A percentile compares a stretch with the other conserved stretches of the same genome.
Conservation (phyloP, 1,139 yeast species). For the Geotrichum siamense region DNA sequence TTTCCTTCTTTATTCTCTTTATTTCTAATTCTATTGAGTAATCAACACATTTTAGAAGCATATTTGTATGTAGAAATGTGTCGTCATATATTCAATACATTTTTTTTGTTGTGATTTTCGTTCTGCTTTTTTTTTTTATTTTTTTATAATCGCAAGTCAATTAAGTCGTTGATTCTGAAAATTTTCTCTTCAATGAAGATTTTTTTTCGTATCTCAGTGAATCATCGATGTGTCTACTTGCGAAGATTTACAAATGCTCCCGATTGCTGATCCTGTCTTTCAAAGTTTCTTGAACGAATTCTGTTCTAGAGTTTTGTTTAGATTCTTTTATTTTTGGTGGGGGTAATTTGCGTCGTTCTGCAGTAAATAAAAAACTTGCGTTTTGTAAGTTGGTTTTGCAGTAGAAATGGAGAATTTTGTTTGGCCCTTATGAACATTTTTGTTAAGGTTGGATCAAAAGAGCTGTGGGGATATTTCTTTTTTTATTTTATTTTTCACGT, state of each 20-base stretch:
- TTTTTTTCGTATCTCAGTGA: slow-evolving; percentile 9
- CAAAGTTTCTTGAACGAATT: too few species aligned
- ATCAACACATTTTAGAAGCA: background rate
- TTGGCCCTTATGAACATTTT: too few species aligned
- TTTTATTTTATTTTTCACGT: too few species aligned
- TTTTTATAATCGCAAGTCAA: slow-evolving; percentile 12
- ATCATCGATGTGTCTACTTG: slow-evolving; percentile 20
- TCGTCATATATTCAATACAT: background rate
- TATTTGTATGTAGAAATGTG: background rate
- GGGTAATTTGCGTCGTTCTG: too few species aligned
- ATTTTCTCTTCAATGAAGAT: slow-evolving; percentile 3
- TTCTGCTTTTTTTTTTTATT: background rate
- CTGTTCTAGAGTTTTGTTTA: too few species aligned
- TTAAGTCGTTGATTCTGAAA: slow-evolving; percentile 13
- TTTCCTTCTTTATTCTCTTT: background rate
- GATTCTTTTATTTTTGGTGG: too few species aligned
- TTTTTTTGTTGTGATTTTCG: background rate
- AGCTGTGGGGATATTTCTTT: too few species aligned
- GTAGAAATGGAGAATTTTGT: too few species aligned
- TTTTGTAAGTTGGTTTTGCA: too few species aligned
- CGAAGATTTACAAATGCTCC: slow-evolving; percentile 16
- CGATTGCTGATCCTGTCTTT: too few species aligned
- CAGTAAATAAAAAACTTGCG: too few species aligned
- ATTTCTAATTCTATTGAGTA: background rate
- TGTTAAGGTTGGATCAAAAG: too few species aligned